Evolutionary conservation across 1,284 basidiomycete genomes (phyloP), one percentile per base, ranked within the genome.

Genomic region (Mycena sp.): DNA sequence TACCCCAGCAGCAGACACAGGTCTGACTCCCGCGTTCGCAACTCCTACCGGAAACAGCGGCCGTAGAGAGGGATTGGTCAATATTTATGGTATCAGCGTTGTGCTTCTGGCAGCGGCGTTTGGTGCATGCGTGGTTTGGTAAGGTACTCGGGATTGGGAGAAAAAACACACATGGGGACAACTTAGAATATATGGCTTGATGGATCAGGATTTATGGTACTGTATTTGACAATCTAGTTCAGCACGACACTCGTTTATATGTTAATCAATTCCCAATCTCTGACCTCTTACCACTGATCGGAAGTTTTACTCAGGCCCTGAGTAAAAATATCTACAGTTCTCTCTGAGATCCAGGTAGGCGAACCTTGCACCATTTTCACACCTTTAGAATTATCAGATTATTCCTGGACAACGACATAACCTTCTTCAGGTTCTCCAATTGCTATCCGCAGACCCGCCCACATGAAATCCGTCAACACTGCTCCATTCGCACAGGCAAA

Each of bases 401-500:
- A 91, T 71, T 89, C 86, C 72, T 90, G 89, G 58, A 83, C 77
- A 54, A 90, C 79, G 51, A 78, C 81, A 72, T 80, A 84, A 1
- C 78, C 83, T n/a, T 87, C 84, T 26, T 80, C 74, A 37, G 80
- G 71, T 58, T 86, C 77, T 6, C 87, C 89, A 58, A 93, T 83
- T 0, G 90, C 89, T 66, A 89, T 84, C 65, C 89, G 78, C 71
- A 95, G 77, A 12, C 90, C 90, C 0, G 94, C 92, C 81, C 90
- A 95, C 25, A 93, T 81, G 12, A 87, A 87, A 71, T 98, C 96
- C 6, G 95, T 82, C 35, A 97, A 72, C 5, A 90, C 90, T n/a
- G 91, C 86, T 0, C 93, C 94, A 56, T 95, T 91, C 9, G 92
- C 93, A 69, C 95, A 84, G 0, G 93, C 95, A 77, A 96, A 96